These are phyloP conservation scores for Pseudocercospora pini-densiflorae DNA, from an alignment of 2,329 filamentous ascomycete genomes.

Conservation along the genomic window DNA sequence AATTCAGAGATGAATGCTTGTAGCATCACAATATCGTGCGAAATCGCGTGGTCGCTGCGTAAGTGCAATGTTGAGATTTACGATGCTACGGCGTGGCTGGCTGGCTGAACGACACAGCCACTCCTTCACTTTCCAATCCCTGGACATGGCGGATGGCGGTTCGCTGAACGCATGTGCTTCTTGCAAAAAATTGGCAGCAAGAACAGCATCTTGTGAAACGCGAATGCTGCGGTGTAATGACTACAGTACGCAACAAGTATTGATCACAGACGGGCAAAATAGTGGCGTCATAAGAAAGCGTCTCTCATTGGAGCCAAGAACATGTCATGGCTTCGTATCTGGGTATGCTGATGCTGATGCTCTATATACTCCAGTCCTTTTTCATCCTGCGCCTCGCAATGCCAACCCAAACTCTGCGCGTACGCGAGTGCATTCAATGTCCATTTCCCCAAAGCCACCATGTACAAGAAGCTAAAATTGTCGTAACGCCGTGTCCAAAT, in stretches of 20 bases:
- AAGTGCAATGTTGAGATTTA: background rate
- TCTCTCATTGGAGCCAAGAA: conserved; percentile 18
- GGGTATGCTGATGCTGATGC: conserved; percentile 8
- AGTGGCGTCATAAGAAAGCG: background rate
- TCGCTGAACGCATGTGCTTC: background rate
- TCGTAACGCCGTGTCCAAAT: conserved; percentile 12
- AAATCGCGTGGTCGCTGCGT: background rate
- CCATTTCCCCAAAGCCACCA: conserved; percentile 12
- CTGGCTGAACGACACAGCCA: background rate
- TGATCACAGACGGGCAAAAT: background rate
- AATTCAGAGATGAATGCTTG: no score
- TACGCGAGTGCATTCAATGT: conserved; percentile 9
- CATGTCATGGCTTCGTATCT: conserved; percentile 17
- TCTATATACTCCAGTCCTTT: conserved; percentile 13
- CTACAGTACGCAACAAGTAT: no score
- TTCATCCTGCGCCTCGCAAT: conserved; percentile 14
- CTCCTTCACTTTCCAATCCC: background rate
- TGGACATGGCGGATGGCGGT: background rate
- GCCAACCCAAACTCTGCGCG: conserved; percentile 14
- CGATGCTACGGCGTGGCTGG: background rate
- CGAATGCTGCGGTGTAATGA: no score
- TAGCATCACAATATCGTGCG: no score
- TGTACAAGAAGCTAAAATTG: conserved; percentile 20
- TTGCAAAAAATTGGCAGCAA: no score
- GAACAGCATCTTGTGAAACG: no score